Base-by-base conservation (phyloP, 202 grass and related monocot species). In the Carex arenaria region DNA sequence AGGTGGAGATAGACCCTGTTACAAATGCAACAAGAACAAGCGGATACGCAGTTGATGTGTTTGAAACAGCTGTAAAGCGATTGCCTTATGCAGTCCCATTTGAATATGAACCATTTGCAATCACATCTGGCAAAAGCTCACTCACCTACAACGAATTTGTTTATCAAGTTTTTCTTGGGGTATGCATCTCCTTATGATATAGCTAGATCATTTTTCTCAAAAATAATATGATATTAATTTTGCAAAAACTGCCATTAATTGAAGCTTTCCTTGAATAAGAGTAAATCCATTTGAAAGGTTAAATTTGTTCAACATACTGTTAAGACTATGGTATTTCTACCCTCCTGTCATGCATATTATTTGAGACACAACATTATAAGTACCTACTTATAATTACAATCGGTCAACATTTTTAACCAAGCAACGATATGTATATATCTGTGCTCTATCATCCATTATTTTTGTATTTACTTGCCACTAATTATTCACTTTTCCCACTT, bases 21-120 rank as follows among this genome's bases (percentile, higher is more conserved):
- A 89, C 72, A 7, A 83, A 85, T 77, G 23, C 1, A 30, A 87
- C 31, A 18, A 83, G 2, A 81, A 5, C 55, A 63, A 34, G 31
- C 6, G 94, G 94, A 1, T 94, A 87, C 79, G 89, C 89, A 86
- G 86, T 97, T 67, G 88, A 97, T 7, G 86, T 97, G 49, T 97
- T 94, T 84, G 54, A 90, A 13, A 85, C 51, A 14, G 91, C 90
- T 42, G 84, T 94, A 53, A 6, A n/a, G 14, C 40, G 32, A 0
- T 70, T 97, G 14, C 55, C 91, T 0, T 94, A 94, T 22, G 63
- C 67, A 0, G 83, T 97, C 31, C 8, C 0, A 2, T 94, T 90
- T 59, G 2, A 28, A 9, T 97, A 87, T 54, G 36, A 78, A 22
- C 77, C n/a, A n/a, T 82, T 12, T 56, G 61, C 0, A 1, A 2